Evolutionary conservation across 805 yeast genomes (phyloP).

Genomic region (Wickerhamiella sorbophila): DNA sequence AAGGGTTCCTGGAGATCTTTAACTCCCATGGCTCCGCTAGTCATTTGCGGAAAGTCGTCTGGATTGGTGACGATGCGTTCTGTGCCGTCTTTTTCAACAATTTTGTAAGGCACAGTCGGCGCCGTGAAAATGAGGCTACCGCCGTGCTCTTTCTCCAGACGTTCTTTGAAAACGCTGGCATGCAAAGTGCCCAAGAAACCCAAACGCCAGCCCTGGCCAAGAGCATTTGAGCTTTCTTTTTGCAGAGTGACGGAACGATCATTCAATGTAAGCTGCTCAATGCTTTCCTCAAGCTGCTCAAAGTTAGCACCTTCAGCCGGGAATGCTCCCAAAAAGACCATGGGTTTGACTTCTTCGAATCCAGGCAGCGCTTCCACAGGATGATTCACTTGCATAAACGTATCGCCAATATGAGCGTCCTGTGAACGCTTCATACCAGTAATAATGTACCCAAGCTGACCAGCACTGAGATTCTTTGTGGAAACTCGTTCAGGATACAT

Average conservation of each 20-base stretch:
- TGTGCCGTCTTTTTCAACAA: slow-evolving; percentile 50
- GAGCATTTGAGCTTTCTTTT: slow-evolving; percentile 81
- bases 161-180: slow-evolving; percentile 86
- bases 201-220: slow-evolving; percentile 95
- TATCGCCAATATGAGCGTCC: slow-evolving; percentile 87
- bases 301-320: slow-evolving; percentile 93
- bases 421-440: slow-evolving; percentile 83
- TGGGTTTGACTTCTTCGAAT: slow-evolving; percentile 91
- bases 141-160: slow-evolving; percentile 88
- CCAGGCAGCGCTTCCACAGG: slow-evolving; percentile 75
- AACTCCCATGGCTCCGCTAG: slow-evolving; percentile 24
- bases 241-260: slow-evolving; percentile 84
- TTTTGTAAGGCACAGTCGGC: slow-evolving; percentile 87
- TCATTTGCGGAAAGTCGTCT: slow-evolving; percentile 65
- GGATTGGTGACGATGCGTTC: slow-evolving; percentile 71
- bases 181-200: slow-evolving; percentile 92
- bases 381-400: slow-evolving; percentile 43
- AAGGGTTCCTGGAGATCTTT: slow-evolving; percentile 47
- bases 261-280: slow-evolving; percentile 75
- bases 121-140: slow-evolving; percentile 83
- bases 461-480: slow-evolving; percentile 54
- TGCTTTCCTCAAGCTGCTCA: slow-evolving; percentile 74
- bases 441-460: slow-evolving; percentile 90
- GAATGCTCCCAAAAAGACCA: slow-evolving; percentile 97
- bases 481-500: slow-evolving; percentile 82